Percentiles rank a stretch among this genome's conserved stretches.
These are phyloP conservation scores for Sporodiniella umbellata DNA, from an alignment of 371 early-diverging fungal genomes.

Conservation along the genomic window DNA sequence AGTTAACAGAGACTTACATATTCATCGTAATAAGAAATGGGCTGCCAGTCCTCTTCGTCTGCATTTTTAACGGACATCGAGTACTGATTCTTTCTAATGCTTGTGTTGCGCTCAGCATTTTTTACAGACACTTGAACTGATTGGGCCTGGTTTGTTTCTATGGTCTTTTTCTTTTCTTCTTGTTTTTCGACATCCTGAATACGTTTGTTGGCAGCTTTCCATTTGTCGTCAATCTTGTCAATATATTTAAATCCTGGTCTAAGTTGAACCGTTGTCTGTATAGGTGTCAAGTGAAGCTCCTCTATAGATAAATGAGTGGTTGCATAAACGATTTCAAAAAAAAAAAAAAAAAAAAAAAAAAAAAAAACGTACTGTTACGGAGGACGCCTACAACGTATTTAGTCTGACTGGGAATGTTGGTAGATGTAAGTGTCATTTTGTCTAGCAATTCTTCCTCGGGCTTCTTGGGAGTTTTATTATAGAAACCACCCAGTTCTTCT, in stretches of 20 bases:
- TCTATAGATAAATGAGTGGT: conserved; percentile 30
- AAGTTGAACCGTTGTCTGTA: conserved; percentile 72
- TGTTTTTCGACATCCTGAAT: conserved; percentile 67
- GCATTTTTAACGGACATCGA: conserved; percentile 60
- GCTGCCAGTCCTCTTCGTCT: conserved; percentile 80
- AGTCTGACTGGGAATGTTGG: conserved; percentile 72
- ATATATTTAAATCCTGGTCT: conserved; percentile 84
- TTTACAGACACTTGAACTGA: conserved; percentile 60
- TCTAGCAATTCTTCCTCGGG: conserved; percentile 63
- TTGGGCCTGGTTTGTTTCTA: conserved; percentile 53
- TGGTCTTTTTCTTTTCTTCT: conserved; percentile 46
- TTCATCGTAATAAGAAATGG: conserved; percentile 64
- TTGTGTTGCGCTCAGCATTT: conserved; percentile 51
- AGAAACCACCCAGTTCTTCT: conserved; percentile 29
- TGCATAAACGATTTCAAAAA: too few species aligned
- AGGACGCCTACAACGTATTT: conserved; percentile 80
- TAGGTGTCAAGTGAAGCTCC: conserved; percentile 80
- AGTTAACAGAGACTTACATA: conserved; percentile 53
- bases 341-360: neutral
- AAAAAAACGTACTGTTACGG: conserved; percentile 55
- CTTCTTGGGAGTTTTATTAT: conserved; percentile 22
- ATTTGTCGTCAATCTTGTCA: conserved; percentile 85
- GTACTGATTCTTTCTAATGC: conserved; percentile 49
- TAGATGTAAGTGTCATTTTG: conserved; percentile 73
- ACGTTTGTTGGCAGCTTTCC: conserved; percentile 66